Evolutionary conservation across 495 filamentous ascomycete species (phyloP), one percentile per base, ranked within the genome.

Genomic region (Viridothelium virens): DNA sequence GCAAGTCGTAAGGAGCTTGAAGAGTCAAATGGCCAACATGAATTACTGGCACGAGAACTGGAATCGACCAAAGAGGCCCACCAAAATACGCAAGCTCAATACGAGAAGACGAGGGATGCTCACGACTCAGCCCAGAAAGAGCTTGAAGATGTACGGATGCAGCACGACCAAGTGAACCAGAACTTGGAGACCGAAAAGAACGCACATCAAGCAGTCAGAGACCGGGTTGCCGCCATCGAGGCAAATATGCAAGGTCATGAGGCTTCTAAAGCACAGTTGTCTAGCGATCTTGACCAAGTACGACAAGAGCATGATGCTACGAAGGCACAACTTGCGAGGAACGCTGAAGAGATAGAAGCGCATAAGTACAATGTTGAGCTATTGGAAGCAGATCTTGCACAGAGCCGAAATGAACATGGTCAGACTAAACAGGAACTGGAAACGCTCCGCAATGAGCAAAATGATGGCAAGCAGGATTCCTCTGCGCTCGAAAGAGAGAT

Each of bases 181-280:
- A 36, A 10, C 53, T 59, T 59, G 53, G 53, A 59, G 6, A 59
- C 5, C 31, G 53, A 59, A 18, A 33, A 2, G 36, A 59, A 6
- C 18, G 53, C 53, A 36, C 53, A 59, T 36, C 53, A 59, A 59
- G 53, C 53, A 59, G 53, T 59, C 53, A 59, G 14, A 14, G 53
- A 59, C 53, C 53, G 53, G 3, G 4, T 59, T 3, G 53, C 53
- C 36, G 53, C 53, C 6, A 59, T 59, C 36, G 53, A 59, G 53
- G 31, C 53, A 3, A 6, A 59, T 10, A 59, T 36, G 53, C 53
- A 36, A 59, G 14, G 31, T 14, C 31, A 9, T 7, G 53, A 59
- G 10, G 7, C 53, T 7, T 36, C 31, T 31, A 59, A 59, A 10
- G 31, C 53, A 36, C 53, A 59, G 53, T 36, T 59, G 31, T 59